These are phyloP conservation scores for Zea mays DNA, from an alignment of 176 grass and related monocot genomes.

Conservation along the genomic window DNA sequence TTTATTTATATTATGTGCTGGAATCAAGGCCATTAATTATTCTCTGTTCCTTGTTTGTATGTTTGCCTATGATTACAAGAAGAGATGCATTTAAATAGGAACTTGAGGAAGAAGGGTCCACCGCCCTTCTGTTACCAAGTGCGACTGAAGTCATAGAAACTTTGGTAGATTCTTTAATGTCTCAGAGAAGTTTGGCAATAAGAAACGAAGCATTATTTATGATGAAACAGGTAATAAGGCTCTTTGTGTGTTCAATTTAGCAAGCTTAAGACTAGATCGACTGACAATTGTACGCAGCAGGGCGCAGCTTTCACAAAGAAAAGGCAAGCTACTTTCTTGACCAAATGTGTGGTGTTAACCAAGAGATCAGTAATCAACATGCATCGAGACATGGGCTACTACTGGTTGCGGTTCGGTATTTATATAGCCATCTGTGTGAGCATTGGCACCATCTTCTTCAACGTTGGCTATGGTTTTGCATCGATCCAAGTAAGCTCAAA, in stretches of 20 bases:
- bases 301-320: constrained; percentile 13
- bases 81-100: not conserved
- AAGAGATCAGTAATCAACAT: constrained; percentile 58
- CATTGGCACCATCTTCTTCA: constrained; percentile 57
- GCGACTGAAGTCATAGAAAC: constrained; percentile 29
- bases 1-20: not conserved
- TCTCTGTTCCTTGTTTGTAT: not conserved
- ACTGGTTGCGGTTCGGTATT: constrained; percentile 60
- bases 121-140: not conserved
- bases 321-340: constrained; percentile 38
- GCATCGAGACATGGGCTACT: constrained; percentile 58
- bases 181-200: not conserved
- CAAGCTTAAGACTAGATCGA: no score
- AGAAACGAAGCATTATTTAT: not conserved
- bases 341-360: constrained; percentile 43
- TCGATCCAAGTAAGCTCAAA: constrained; percentile 55
- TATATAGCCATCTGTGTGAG: constrained; percentile 42
- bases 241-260: not conserved
- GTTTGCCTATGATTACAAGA: not conserved
- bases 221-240: not conserved
- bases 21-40: not conserved
- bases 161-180: not conserved
- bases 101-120: constrained; percentile 15
- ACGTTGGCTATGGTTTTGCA: constrained; percentile 37
- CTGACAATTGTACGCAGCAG: no score